Conservation (phyloP, 164 flowering plant genomes). For the Liriodendron chinense region DNA sequence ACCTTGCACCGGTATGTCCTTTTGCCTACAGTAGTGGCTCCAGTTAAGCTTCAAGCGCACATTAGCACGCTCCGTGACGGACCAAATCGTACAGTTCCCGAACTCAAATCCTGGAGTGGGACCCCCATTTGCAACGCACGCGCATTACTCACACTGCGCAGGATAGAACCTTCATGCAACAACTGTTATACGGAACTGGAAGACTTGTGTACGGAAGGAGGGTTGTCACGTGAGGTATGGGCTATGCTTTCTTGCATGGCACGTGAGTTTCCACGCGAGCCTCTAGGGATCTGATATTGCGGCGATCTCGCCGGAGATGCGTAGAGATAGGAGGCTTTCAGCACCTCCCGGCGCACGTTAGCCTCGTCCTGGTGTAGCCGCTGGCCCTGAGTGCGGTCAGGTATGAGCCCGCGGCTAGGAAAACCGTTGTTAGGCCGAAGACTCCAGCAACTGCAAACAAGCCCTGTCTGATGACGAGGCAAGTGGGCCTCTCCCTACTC, state of each 20-base stretch:
- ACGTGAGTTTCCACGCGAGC: constrained; percentile 24
- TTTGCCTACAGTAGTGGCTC: too few relatives aligned
- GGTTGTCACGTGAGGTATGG: background rate
- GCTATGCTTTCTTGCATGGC: constrained; percentile 9
- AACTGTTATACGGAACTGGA: background rate
- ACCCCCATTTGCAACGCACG: background rate
- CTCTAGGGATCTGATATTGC: constrained; percentile 12
- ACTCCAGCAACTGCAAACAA: constrained; percentile 77
- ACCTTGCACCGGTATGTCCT: too few relatives aligned
- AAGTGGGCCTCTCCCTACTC: constrained; percentile 46
- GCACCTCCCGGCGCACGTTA: constrained; percentile 38
- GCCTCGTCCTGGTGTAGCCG: constrained; percentile 39
- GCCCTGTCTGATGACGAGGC: constrained; percentile 56
- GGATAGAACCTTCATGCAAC: background rate
- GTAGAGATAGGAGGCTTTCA: constrained; percentile 47
- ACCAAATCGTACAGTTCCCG: too few relatives aligned
- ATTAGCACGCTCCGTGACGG: too few relatives aligned
- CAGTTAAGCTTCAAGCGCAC: too few relatives aligned
- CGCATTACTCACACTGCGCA: background rate
- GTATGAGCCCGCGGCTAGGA: constrained; percentile 64
- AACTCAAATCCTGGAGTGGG: too few relatives aligned
- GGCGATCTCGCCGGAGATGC: constrained; percentile 69
- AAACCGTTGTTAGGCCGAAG: constrained; percentile 55
- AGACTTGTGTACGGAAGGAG: background rate
- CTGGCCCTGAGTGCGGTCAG: constrained; percentile 61